Percentiles rank a stretch among this genome's conserved stretches.
Evolutionary conservation across 2,329 filamentous ascomycete genomes (phyloP).

Genomic region (Pseudogymnoascus sp.): DNA sequence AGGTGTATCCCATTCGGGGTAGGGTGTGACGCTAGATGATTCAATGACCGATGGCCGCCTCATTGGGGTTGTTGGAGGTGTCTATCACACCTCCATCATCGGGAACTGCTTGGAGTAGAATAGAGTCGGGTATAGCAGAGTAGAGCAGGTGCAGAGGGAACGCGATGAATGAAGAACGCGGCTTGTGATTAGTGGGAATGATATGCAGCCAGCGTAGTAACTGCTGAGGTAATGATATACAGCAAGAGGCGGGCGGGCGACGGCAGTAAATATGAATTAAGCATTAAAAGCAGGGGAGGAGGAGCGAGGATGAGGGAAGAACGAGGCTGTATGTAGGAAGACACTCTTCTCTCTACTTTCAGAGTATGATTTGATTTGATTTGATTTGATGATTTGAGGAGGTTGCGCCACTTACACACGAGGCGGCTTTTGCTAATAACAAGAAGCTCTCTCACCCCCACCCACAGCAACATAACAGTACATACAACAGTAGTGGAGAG

Average conservation of each 20-base stretch:
- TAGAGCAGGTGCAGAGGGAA: not conserved
- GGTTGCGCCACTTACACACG: conserved; percentile 4
- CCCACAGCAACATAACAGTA: not conserved
- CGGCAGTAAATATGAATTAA: not conserved
- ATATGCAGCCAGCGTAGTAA: not conserved
- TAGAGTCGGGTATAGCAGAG: not conserved
- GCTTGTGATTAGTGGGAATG: conserved; percentile 3
- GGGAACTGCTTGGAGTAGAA: not conserved
- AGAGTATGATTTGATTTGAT: not conserved
- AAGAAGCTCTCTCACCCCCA: not conserved
- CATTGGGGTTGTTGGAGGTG: not conserved
- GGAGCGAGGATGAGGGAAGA: not conserved
- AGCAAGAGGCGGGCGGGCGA: not conserved
- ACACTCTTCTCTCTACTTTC: conserved; percentile 4
- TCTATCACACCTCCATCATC: conserved; percentile 8
- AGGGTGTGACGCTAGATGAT: conserved; percentile 1
- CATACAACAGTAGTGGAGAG: not conserved
- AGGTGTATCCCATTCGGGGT: conserved; percentile 9
- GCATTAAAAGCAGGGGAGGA: conserved; percentile 4
- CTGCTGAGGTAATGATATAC: conserved; percentile 5
- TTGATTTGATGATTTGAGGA: not conserved
- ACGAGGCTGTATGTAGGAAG: not conserved
- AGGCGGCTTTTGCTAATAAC: not conserved
- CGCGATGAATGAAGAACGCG: not conserved
- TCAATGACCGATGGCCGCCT: not conserved